These are phyloP conservation scores for Ensete glaucum DNA, from an alignment of 176 grass and related monocot genomes.

Conservation along the genomic window DNA sequence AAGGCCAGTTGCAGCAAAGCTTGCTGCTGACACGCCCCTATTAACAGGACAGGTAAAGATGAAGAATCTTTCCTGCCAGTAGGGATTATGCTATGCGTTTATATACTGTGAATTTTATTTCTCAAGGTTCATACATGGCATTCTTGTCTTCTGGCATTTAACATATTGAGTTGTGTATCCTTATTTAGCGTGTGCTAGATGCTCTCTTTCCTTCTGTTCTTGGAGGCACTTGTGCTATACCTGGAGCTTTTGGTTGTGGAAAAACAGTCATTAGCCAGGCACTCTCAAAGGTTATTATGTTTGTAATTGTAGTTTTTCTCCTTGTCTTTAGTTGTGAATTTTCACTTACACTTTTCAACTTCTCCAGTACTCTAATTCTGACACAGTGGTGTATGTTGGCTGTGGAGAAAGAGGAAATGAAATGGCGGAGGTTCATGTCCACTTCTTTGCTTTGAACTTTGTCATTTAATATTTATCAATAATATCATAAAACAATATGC, in stretches of 20 bases:
- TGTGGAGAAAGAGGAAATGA: constrained; percentile 94
- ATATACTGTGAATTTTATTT: constrained; percentile 14
- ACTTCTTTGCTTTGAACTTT: not conserved
- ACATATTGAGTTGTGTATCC: constrained; percentile 20
- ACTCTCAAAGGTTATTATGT: constrained; percentile 71
- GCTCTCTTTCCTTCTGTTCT: constrained; percentile 84
- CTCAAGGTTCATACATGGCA: not conserved
- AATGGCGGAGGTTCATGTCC: constrained; percentile 55
- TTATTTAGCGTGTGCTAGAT: constrained; percentile 78
- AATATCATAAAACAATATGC: not conserved
- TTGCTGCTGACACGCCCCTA: constrained; percentile 81
- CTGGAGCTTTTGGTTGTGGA: constrained; percentile 88
- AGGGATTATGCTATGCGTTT: not conserved
- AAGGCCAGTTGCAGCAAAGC: constrained; percentile 72
- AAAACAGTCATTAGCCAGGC: constrained; percentile 99
- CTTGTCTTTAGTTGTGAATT: not conserved
- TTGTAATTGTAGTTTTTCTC: constrained; percentile 5
- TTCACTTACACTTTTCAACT: constrained; percentile 15
- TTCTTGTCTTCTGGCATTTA: constrained; percentile 16
- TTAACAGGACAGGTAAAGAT: constrained; percentile 66
- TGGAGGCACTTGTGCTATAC: constrained; percentile 83
- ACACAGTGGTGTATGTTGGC: constrained; percentile 79
- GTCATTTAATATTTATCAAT: not conserved
- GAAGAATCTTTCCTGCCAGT: too few species aligned
- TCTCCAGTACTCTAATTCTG: constrained; percentile 81